These are phyloP conservation scores for Venturia asperata DNA, from an alignment of 2,329 filamentous ascomycete genomes.

Conservation along the genomic window DNA sequence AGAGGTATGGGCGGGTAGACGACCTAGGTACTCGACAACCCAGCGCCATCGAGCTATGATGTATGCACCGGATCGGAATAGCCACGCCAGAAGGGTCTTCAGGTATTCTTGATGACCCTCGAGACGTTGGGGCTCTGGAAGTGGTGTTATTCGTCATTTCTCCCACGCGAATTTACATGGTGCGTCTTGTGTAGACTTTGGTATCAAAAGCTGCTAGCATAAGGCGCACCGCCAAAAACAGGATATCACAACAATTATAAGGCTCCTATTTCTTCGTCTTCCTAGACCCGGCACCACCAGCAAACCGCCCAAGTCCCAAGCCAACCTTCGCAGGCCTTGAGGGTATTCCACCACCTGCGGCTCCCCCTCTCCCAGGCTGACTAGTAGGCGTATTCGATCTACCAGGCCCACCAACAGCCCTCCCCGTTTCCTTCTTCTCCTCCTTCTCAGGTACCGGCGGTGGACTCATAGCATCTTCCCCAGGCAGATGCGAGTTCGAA, in stretches of 20 bases:
- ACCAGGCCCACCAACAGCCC: slow-evolving; percentile 7
- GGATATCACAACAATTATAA: background rate
- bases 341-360: slow-evolving; percentile 21
- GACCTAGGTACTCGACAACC: too few species aligned
- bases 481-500: background rate
- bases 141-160: too few species aligned
- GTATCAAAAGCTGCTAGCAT: background rate
- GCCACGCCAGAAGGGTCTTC: too few species aligned
- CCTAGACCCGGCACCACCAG: slow-evolving; percentile 34
- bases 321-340: slow-evolving; percentile 34
- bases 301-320: slow-evolving; percentile 40
- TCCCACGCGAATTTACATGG: too few species aligned
- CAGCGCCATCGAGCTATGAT: too few species aligned
- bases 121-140: too few species aligned
- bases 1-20: too few species aligned
- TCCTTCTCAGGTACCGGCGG: slow-evolving; percentile 18
- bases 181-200: too few species aligned
- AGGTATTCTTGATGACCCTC: too few species aligned
- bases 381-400: background rate
- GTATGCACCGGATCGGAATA: too few species aligned
- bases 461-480: background rate
- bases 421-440: background rate
- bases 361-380: background rate
- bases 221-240: background rate
- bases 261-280: slow-evolving; percentile 13